Evolutionary conservation across 257 asterid genomes (phyloP), one percentile per base, ranked within the genome.

Genomic region (Cynanchum wilfordii): DNA sequence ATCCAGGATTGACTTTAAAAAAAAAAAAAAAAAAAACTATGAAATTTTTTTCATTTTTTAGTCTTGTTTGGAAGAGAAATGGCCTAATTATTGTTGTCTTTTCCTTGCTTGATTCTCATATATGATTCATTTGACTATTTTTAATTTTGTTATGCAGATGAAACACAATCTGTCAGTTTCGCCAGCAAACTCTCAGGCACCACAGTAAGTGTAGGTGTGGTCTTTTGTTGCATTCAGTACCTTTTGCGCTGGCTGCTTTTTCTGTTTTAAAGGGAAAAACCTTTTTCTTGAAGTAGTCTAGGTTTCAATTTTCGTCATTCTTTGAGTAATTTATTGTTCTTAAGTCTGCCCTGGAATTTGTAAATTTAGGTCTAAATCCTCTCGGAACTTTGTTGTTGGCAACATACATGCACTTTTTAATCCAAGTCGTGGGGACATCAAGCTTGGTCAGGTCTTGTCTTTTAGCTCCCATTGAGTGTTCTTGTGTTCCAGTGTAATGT

Each of bases 351-450:
- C 19, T 85, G 81, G 58, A 66, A 77, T 20, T 51, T 47, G 77
- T 22, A 70, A 64, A 70, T 30, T 54, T 76, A 90, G 90, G 74
- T 79, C 70, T 68, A 52, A 75, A 50, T 62, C 85, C 66, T 76
- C 87, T 25, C 83, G 75, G 67, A 77, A 82, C 70, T 75, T 93
- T 76, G 59, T 93, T 77, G 90, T 93, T 33, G 98, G 96, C 68
- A 93, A 90, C 79, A 86, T 81, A 76, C 98, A 93, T 73, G 91
- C 85, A 59, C 96, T 93, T 69, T 93, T 79, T 84, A 93, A 93
- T 77, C 98, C 97, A 24, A 86, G 85, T 33, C 96, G 95, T 64
- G 98, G 98, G 84, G 98, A 93, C 78, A 78, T 93, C 79, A 93
- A 93, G 80, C 84, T 93, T 81, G 97, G 97, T 45, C 98, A 92